Evolutionary conservation across 495 filamentous ascomycete species (phyloP).

Genomic region (Podospora tetraspora): DNA sequence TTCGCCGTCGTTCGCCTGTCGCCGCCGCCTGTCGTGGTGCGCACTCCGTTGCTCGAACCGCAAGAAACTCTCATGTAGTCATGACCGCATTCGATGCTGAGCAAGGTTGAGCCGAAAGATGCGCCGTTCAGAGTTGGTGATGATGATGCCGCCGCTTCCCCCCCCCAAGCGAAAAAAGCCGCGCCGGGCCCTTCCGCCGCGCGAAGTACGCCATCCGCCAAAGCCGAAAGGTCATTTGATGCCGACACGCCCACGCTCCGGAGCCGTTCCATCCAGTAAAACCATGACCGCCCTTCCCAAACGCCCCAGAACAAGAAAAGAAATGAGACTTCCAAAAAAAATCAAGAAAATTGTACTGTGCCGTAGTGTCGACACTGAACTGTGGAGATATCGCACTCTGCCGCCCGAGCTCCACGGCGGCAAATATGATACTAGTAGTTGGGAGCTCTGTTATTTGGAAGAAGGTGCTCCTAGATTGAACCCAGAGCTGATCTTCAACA

Average conservation of each 20-base stretch:
- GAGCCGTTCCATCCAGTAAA: constrained; percentile 4
- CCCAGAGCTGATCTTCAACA: constrained; percentile 41
- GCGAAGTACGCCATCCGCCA: constrained; percentile 5
- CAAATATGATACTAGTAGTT: constrained; percentile 8
- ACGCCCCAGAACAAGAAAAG: constrained; percentile 12
- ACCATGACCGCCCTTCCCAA: constrained; percentile 7
- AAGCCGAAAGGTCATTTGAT: constrained; percentile 5
- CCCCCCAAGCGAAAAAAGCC: not conserved
- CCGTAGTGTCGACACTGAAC: constrained; percentile 4
- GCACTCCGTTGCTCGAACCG: not conserved
- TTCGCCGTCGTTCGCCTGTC: not conserved
- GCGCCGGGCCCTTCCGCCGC: not conserved
- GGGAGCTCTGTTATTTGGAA: constrained; percentile 25
- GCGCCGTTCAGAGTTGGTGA: not conserved
- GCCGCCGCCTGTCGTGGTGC: not conserved
- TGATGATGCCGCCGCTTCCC: not conserved
- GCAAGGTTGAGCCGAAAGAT: not conserved
- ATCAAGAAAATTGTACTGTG: constrained; percentile 7
- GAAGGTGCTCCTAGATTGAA: constrained; percentile 12
- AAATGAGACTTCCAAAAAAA: constrained; percentile 6
- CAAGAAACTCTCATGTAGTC: not conserved
- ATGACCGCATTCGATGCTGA: constrained; percentile 5
- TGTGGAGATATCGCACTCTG: constrained; percentile 9
- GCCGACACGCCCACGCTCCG: constrained; percentile 2
- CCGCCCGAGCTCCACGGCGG: not conserved